phyloP scores from a whole-genome alignment of 768 basidiomycete genomes.

The Mrakia hoshinonis region DNA sequence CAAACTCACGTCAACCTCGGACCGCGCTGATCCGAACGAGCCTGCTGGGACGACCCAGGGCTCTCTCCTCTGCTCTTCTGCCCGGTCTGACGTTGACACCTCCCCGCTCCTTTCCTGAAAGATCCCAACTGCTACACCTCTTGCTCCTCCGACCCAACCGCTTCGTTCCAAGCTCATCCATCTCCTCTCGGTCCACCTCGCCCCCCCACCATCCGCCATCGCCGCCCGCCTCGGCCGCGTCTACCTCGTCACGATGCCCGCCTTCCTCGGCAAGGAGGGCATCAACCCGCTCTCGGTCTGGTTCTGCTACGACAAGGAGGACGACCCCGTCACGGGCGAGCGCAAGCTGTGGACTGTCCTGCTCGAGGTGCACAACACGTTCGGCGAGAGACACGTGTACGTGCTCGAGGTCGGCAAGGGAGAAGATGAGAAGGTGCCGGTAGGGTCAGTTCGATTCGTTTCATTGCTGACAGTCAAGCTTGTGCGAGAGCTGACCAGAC shows the following conservation, averaged over 20 bases:
- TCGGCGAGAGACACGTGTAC: constrained; percentile 60
- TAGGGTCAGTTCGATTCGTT: constrained; percentile 14
- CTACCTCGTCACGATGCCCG: constrained; percentile 71
- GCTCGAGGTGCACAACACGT: constrained; percentile 67
- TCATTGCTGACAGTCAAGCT: too few species aligned
- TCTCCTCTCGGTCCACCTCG: constrained; percentile 16
- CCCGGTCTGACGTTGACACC: neutral
- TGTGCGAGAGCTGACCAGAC: constrained; percentile 2
- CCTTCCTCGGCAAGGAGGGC: constrained; percentile 56
- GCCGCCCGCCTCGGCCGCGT: constrained; percentile 45
- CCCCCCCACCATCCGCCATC: constrained; percentile 15
- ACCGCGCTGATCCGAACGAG: too few species aligned
- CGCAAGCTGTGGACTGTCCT: constrained; percentile 40
- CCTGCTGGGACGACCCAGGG: too few species aligned
- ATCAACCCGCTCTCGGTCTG: constrained; percentile 65
- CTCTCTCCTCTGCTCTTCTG: neutral
- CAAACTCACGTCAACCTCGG: neutral
- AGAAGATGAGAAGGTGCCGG: constrained; percentile 42
- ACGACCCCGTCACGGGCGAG: neutral
- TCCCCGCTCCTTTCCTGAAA: neutral
- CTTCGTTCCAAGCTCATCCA: constrained; percentile 11
- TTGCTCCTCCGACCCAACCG: neutral
- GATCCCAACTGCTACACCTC: neutral
- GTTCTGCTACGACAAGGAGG: constrained; percentile 49
- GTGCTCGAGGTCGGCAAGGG: constrained; percentile 47